Evolutionary conservation across 78 protist genomes (phyloP).

Genomic region (Dictyostelium firmibasis): DNA sequence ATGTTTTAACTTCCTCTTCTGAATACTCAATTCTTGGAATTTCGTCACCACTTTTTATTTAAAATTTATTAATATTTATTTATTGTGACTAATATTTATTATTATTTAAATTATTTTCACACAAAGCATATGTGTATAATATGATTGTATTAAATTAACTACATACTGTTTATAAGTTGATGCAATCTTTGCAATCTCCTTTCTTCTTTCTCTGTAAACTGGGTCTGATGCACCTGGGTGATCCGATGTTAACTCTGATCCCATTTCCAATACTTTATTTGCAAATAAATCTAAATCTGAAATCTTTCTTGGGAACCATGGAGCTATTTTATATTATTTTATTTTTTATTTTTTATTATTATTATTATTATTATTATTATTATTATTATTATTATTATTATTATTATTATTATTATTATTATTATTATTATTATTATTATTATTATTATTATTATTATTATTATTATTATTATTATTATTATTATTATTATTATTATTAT

Average conservation of each 20-base stretch:
- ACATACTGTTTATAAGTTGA: conserved; percentile 70
- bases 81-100: background rate
- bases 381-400: too few relatives aligned
- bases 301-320: conserved; percentile 83
- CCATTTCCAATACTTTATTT: conserved; percentile 67
- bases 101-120: too few relatives aligned
- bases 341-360: background rate
- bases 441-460: too few relatives aligned
- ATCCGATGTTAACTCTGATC: conserved; percentile 86
- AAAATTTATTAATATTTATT: background rate
- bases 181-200: conserved; percentile 82
- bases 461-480: too few relatives aligned
- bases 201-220: conserved; percentile 90
- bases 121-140: too few relatives aligned
- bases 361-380: background rate
- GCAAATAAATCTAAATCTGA: conserved; percentile 79
- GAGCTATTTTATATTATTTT: background rate
- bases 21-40: conserved; percentile 89
- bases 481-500: too few relatives aligned
- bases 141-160: background rate
- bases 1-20: conserved; percentile 85
- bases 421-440: background rate
- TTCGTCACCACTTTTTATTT: conserved; percentile 66
- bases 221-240: conserved; percentile 95
- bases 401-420: too few relatives aligned